Base-by-base conservation (phyloP, 106 monocot genomes). In the Phalaenopsis aphrodite region DNA sequence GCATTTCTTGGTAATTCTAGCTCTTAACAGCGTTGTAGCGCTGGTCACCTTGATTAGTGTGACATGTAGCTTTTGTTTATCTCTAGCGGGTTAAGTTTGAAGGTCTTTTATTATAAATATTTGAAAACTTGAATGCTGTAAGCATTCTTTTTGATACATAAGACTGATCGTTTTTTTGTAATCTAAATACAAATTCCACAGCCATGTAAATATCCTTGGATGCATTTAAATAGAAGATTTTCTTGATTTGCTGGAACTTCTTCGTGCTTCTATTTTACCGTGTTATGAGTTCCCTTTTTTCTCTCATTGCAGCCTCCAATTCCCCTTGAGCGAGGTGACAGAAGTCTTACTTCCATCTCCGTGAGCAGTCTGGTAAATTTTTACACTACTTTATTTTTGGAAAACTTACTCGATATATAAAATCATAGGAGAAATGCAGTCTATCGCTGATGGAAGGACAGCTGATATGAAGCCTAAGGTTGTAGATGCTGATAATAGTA, bases 381-480 rank as follows among this genome's bases (percentile, higher is more conserved):
- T 75, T 16, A n/a, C 12, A 5, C 4, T n/a, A 19, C 19, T 7
- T 4, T 75, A 7, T 18, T 46, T 18, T 57, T 6, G 36, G 12
- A 52, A 30, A 36, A 55, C 30, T 15, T 36, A 4, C 12, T 12
- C 12, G 72, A 7, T 73, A 58, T 36, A 38, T 75, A 76, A 66
- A 39, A 45, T 68, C 12, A 79, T 56, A 55, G 24, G 80, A 52
- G 52, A 52, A 12, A 55, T 82, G 79, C 90, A 99, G 98, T 82
- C 88, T 48, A 39, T 85, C 30, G 80, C 90, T 87, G 98, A 99
- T 77, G 85, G 46, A 42, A 86, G 92, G 76, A 75, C 48, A 39
- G 78, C 79, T 58, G 97, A 99, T 87, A 81, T 95, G 49, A 99
- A 95, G 58, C 92, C 98, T 48, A 84, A 91, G 82, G 88, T 95